Base-by-base conservation (phyloP, 257 asterid species). In the Capsicum pubescens region DNA sequence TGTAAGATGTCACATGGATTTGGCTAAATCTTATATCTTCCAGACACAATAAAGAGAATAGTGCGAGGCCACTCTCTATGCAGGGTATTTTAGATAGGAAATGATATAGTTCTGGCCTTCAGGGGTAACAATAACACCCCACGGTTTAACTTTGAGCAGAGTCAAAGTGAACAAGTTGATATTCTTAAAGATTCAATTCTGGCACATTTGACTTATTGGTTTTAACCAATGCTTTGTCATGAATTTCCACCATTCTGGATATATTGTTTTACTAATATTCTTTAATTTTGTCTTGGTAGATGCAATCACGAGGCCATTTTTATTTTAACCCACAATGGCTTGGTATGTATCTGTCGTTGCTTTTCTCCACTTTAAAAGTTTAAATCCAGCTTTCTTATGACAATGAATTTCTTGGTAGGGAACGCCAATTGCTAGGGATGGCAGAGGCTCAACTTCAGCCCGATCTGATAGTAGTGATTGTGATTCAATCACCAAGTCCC, bases 281-380 rank as follows among this genome's bases (percentile, higher is more conserved):
- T 81, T n/a, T 82, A 42, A 50, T 54, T 68, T 84, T 82, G 64
- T 82, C 82, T 89, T 84, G 83, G 21, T 90, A 87, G 92, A 87
- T 90, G 94, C 92, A 72, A 92, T 84, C 83, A 88, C 85, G 88
- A 92, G 94, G 94, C 96, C 97, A 46, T 85, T 89, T 46, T 87
- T 94, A 70, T 93, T 93, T 83, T 97, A 98, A 69, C 97, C 96
- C 11, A 88, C 95, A n/a, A 92, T 93, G 96, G 98, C 95, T n/a
- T n/a, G 98, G 99, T 97, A 92, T 81, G 54, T 13, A 36, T 52
- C 35, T 48, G 50, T 39, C 39, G 72, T 32, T 46, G 66, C 79
- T 12, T 76, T 21, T 79, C 76, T 63, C 44, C 79, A 19, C 17
- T 69, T 68, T 19, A 19, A 63, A 78, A 64, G 67, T 26, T 70